Base-by-base conservation (phyloP, 2,329 filamentous ascomycete genomes). In the Paracamarosporium sp. region DNA sequence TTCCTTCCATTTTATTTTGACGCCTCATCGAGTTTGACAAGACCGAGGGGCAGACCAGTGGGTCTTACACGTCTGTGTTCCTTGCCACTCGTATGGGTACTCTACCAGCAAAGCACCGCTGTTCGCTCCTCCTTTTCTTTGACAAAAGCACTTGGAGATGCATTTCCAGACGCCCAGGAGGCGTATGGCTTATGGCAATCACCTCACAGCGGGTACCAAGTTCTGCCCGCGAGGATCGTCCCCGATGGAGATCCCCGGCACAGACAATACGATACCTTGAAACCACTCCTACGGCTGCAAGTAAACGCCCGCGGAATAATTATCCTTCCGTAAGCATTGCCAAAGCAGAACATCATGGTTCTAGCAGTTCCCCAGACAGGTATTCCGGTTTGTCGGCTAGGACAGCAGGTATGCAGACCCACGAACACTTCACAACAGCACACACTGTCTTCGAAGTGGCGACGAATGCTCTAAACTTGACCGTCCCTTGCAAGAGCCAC, bases 201-300 rank as follows among this genome's bases (percentile, higher is more conserved):
- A 20, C 20, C 30, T 46, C 50, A 20, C 44, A 43, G 22, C 50
- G 45, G 50, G 44, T 33, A 40, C 33, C 50, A 38, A 22, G 50
- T 50, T 45, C 38, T 52, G 33, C 52, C 28, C 28, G 31, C 17
- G 45, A 27, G 45, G 53, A 50, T 50, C 47, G 35, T 53, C 50
- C 43, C 51, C 31, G 31, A 47, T 40, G n/a, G n/a, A 17, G 52
- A 55, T 55, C 43, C 15, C 33, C 24, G 33, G 13, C 43, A 41
- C 15, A 36, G 31, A 3, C 50, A 36, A 11, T 9, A 44, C 17
- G 15, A 25, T 36, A 27, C 11, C 4, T 28, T 12, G 9, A 20
- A 24, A n/a, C 13, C 4, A 15, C 9, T 15, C 24, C 33, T 48
- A 48, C 45, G 45, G 45, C 45, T 48, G 22, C 20, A 35, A n/a